Evolutionary conservation across 371 early-diverging fungal genomes (phyloP).

Genomic region (Mortierella polycephala): DNA sequence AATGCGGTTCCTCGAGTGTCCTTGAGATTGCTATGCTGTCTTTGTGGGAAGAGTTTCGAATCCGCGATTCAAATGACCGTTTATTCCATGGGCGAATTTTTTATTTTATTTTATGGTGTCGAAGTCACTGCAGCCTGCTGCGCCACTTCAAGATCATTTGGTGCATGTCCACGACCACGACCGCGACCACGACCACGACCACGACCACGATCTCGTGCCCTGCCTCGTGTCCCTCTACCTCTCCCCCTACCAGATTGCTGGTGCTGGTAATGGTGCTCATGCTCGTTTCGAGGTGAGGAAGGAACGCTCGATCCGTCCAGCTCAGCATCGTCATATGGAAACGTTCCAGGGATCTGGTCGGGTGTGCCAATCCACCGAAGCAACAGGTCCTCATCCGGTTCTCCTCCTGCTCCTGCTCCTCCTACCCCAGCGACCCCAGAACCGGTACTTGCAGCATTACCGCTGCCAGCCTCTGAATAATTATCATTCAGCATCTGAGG

Average conservation of each 20-base stretch:
- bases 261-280: not conserved
- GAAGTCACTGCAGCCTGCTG: not conserved
- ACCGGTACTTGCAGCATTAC: not conserved
- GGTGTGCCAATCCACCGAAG: conserved; percentile 47
- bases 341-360: conserved; percentile 50
- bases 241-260: not conserved
- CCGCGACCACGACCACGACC: not conserved
- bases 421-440: not conserved
- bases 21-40: not conserved
- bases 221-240: conserved; percentile 3
- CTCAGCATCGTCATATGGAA: conserved; percentile 34
- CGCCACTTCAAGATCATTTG: conserved; percentile 11
- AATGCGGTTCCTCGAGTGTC: not conserved
- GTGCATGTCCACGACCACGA: too few species aligned
- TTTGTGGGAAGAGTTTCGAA: not conserved
- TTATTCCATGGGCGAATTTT: not conserved
- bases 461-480: not conserved
- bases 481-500: conserved; percentile 24
- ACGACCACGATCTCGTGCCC: conserved; percentile 11
- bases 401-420: not conserved
- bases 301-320: not conserved
- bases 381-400: conserved; percentile 31
- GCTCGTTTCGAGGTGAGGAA: too few species aligned
- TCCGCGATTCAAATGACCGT: not conserved
- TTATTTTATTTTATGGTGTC: not conserved